phyloP scores from a whole-genome alignment of 2,329 filamentous ascomycete genomes.

The Phaeosphaeria sp. region DNA sequence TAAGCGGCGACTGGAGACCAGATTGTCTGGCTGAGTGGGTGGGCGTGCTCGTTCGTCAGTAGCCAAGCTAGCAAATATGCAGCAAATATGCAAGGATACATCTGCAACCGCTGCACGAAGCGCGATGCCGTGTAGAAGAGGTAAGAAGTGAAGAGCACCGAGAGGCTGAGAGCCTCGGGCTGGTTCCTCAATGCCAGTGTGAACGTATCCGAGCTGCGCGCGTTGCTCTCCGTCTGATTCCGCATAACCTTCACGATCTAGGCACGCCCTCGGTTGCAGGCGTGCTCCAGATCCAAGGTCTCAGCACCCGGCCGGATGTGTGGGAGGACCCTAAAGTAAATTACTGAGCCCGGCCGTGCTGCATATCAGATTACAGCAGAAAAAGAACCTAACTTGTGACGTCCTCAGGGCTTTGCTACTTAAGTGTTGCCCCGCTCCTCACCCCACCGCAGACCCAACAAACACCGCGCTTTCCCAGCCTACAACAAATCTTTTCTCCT shows the following conservation, averaged over 20 bases:
- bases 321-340: conserved; percentile 30
- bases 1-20: conserved; percentile 29
- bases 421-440: conserved; percentile 34
- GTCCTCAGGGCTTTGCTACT: conserved; percentile 23
- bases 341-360: conserved; percentile 38
- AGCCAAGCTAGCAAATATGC: conserved; percentile 28
- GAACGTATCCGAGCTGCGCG: conserved; percentile 14
- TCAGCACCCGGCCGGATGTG: conserved; percentile 42
- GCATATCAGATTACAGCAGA: conserved; percentile 42
- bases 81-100: conserved; percentile 24
- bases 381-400: conserved; percentile 35
- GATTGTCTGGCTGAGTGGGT: conserved; percentile 20
- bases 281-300: conserved; percentile 14
- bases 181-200: conserved; percentile 17
- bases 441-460: conserved; percentile 42
- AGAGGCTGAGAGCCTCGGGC: conserved; percentile 11
- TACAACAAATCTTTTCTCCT: conserved; percentile 27
- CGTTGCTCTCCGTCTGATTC: conserved; percentile 30
- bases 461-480: conserved; percentile 25
- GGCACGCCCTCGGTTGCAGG: conserved; percentile 36
- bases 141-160: conserved; percentile 1
- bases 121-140: not conserved
- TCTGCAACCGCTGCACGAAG: conserved; percentile 9
- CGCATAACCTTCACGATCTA: conserved; percentile 25
- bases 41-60: conserved; percentile 8